These are phyloP conservation scores for Trametes elegans DNA, from an alignment of 768 basidiomycete genomes.

Conservation along the genomic window DNA sequence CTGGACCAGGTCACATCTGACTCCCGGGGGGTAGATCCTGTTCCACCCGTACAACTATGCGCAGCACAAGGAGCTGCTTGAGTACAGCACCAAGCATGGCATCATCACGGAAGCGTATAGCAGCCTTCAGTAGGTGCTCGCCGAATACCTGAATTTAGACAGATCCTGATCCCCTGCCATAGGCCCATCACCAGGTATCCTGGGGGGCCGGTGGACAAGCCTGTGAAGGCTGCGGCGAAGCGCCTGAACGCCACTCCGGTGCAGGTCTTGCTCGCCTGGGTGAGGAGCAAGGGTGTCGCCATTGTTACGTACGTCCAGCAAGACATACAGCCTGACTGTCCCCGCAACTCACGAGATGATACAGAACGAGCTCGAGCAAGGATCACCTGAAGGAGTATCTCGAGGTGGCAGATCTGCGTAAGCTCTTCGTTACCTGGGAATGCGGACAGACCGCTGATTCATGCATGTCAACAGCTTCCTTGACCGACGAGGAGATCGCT, in stretches of 20 bases:
- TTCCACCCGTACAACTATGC: slow-evolving; percentile 73
- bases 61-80: slow-evolving; percentile 52
- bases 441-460: slow-evolving; percentile 1
- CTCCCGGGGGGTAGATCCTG: slow-evolving; percentile 44
- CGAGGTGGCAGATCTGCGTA: slow-evolving; percentile 57
- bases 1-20: neutral
- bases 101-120: slow-evolving; percentile 67
- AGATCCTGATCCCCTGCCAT: neutral
- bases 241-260: slow-evolving; percentile 54
- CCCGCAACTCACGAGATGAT: neutral
- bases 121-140: slow-evolving; percentile 50
- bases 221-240: slow-evolving; percentile 50
- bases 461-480: slow-evolving; percentile 36
- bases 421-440: slow-evolving; percentile 18
- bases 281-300: slow-evolving; percentile 59
- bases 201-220: slow-evolving; percentile 63
- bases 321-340: neutral
- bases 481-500: slow-evolving; percentile 56
- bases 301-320: slow-evolving; percentile 54
- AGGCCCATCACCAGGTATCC: slow-evolving; percentile 59
- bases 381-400: slow-evolving; percentile 67
- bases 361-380: slow-evolving; percentile 58
- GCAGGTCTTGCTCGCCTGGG: slow-evolving; percentile 73
- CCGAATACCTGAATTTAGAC: neutral
- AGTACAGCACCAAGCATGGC: slow-evolving; percentile 51